Evolutionary conservation across 2,329 filamentous ascomycete species (phyloP), one percentile per base, ranked within the genome.

Genomic region (Verticillium nonalfalfae): DNA sequence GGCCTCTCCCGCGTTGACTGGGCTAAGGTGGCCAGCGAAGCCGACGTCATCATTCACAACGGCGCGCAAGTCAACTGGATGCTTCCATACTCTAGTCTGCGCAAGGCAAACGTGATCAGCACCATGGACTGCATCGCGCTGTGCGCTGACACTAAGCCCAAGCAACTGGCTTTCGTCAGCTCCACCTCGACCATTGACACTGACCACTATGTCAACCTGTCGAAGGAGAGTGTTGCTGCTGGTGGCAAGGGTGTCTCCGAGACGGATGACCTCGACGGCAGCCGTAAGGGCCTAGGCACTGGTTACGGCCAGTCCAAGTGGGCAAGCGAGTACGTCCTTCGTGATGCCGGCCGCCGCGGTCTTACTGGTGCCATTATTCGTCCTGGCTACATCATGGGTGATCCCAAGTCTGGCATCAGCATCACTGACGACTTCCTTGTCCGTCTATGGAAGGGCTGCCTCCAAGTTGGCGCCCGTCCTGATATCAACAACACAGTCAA

Each of bases 231-330:
- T 61, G 76, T 84, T 36, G 79, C 79, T 11, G 82, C 82, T 36
- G 89, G 90, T 10, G 85, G 85, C 7, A 79, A 79, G 21, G 85
- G 85, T 13, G 83, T 97, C 15, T 79, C 82, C 21, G 94, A 97
- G 73, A 81, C 81, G 0, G 93, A 97, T 71, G 87, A 94, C 66
- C 81, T 97, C 64, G 79, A 85, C 66, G 91, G 93, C 59, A 93
- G 90, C 69, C 82, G 86, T 45, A 86, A 80, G 59, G 91, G 91
- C 36, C 85, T 97, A 1, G 87, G 86, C 45, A 97, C 91, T 1
- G 93, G 94, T 5, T 97, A 97, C 69, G 93, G 94, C 2, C 93
- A 97, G 74, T 87, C 85, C 66, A 97, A 98, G 77, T 97, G 93
- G 93, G 90, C 85, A 6, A 83, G 84, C 56, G 84, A 88, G 68